These are phyloP conservation scores for Hericium rajendrae DNA, from an alignment of 768 basidiomycete genomes.

Conservation along the genomic window DNA sequence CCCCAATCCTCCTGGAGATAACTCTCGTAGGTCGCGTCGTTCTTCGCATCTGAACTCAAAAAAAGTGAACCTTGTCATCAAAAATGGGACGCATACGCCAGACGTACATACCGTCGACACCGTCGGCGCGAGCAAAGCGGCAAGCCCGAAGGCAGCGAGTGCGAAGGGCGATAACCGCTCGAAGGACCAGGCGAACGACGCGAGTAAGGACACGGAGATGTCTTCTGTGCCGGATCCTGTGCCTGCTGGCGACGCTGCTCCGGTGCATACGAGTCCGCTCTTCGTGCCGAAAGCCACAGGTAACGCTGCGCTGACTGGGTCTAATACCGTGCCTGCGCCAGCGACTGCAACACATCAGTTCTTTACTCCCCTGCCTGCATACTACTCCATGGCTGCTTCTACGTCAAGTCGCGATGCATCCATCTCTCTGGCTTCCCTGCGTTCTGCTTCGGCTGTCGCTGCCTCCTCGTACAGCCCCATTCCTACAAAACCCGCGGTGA, in stretches of 20 bases:
- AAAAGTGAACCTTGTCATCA: constrained; percentile 7
- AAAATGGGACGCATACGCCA: constrained; percentile 2
- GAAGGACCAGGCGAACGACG: background rate
- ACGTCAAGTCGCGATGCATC: background rate
- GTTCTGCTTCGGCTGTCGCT: background rate
- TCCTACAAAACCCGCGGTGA: background rate
- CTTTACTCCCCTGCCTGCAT: constrained; percentile 11
- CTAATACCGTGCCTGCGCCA: background rate
- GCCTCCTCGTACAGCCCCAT: background rate
- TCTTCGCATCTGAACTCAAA: background rate
- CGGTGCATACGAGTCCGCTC: constrained; percentile 18
- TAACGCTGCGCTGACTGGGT: background rate
- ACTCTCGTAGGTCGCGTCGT: background rate
- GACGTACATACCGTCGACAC: background rate
- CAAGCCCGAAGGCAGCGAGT: background rate
- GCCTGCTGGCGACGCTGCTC: background rate
- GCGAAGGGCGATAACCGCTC: background rate
- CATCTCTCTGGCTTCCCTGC: background rate
- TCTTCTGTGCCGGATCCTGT: constrained; percentile 32
- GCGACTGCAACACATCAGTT: constrained; percentile 14
- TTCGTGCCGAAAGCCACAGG: constrained; percentile 10
- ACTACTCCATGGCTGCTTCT: background rate
- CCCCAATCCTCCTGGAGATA: background rate
- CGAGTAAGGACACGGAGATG: constrained; percentile 16
- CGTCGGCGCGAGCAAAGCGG: background rate